A percentile compares a stretch with the other conserved stretches of the same genome.
phyloP scores from a whole-genome alignment of 116 monocot species.

The Dioscorea cayenensis region DNA sequence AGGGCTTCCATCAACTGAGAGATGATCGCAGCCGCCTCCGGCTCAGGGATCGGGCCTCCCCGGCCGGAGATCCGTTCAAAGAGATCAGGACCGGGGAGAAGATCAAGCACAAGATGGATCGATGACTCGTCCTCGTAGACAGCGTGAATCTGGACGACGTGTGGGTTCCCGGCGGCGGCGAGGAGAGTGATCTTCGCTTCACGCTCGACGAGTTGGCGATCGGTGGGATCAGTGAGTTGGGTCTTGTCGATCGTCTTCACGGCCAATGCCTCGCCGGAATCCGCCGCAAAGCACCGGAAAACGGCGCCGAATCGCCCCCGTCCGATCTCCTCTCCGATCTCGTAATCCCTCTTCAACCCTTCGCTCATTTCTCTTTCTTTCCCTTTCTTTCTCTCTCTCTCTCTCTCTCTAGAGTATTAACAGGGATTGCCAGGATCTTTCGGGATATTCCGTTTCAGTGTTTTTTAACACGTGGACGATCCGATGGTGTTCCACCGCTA shows the following conservation, averaged over 20 bases:
- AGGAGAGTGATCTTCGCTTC: constrained; percentile 55
- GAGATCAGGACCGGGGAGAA: constrained; percentile 58
- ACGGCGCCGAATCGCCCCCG: constrained; percentile 80
- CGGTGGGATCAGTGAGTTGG: constrained; percentile 47
- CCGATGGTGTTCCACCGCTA: too few species aligned
- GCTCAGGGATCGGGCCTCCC: constrained; percentile 36
- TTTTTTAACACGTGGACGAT: too few species aligned
- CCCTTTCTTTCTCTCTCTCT: background rate
- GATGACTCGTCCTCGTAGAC: constrained; percentile 63
- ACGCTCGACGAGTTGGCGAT: constrained; percentile 32
- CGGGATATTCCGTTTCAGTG: too few species aligned
- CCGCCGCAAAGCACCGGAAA: constrained; percentile 27
- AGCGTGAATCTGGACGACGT: constrained; percentile 52
- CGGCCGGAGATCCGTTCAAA: constrained; percentile 41
- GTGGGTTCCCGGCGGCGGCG: constrained; percentile 56
- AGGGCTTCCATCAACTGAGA: constrained; percentile 50
- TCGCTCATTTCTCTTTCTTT: constrained; percentile 31
- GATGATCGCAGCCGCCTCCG: constrained; percentile 40
- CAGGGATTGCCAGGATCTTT: too few species aligned
- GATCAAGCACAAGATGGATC: constrained; percentile 70
- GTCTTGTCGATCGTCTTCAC: constrained; percentile 78
- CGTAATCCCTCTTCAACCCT: constrained; percentile 40
- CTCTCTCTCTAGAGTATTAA: too few species aligned
- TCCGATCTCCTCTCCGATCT: constrained; percentile 67
- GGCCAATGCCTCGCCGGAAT: constrained; percentile 50